Evolutionary conservation across 129 eudicot genomes (phyloP), one percentile per base, ranked within the genome.

Genomic region (Lactuca saligna): DNA sequence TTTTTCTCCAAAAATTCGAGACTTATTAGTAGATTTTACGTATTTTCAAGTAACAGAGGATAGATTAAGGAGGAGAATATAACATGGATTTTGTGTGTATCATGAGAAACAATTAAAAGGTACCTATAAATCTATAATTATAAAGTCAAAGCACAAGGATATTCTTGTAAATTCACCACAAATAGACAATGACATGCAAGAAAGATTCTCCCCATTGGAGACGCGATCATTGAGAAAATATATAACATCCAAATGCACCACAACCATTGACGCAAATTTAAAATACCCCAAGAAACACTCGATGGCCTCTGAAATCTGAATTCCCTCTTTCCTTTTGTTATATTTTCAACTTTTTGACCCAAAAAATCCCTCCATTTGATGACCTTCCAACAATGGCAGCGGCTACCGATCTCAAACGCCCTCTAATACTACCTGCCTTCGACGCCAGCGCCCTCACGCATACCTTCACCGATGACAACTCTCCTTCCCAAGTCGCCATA

Each of bases 401-500:
- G 44, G 48, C 65, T 65, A 53, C 70, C 80, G 80, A 76, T 69
- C 80, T 76, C 60, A 61, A 57, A 15, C 75, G 65, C 12, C 81
- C 88, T 4, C 31, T 73, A 6, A 68, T 61, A 60, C 57, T 17
- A 55, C 37, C 49, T 5, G 5, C 63, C 31, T 2, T 54, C 79
- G 41, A 33, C 75, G 51, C 70, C 80, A 81, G 73, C 82, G 15
- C 69, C 71, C 68, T 56, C 10, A 68, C 71, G 65, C 85, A 85
- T 72, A 61, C 81, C 62, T 54, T 56, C 37, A 56, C 72, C 34
- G 78, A 73, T 9, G 69, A 68, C 53, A 75, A 59, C 35, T 73
- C 55, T 13, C 83, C 57, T 12, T 70, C 86, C 32, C 84, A 88
- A 55, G 48, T 71, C 58, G 66, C 75, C 77, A 37, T 89, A 57